Conservation (phyloP, 1,284 basidiomycete genomes). For the Hymenochaete sp. region DNA sequence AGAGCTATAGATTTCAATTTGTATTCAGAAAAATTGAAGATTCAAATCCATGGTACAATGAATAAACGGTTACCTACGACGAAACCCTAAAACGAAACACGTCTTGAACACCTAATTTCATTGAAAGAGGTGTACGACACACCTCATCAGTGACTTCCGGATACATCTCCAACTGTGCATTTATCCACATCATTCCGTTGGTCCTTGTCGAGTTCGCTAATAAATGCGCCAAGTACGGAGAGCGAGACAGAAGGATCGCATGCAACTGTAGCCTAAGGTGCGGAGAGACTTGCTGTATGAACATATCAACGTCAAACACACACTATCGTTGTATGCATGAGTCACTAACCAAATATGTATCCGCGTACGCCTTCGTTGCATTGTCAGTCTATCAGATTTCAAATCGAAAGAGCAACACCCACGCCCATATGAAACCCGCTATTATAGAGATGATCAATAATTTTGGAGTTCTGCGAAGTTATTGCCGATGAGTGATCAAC, state of each 20-base stretch:
- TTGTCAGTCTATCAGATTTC: slow-evolving; percentile 15
- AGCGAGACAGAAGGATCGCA: slow-evolving; percentile 76
- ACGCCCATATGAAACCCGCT: slow-evolving; percentile 73
- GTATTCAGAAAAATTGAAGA: slow-evolving; percentile 4
- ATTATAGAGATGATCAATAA: slow-evolving; percentile 67
- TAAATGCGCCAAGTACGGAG: slow-evolving; percentile 76
- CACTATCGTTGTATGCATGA: too few species aligned
- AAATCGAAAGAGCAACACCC: slow-evolving; percentile 15
- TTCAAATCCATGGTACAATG: not conserved
- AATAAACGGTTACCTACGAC: slow-evolving; percentile 46
- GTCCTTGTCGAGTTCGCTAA: slow-evolving; percentile 66
- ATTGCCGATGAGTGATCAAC: too few species aligned
- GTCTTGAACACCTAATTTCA: not conserved
- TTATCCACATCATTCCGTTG: slow-evolving; percentile 56
- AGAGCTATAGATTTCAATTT: slow-evolving; percentile 40
- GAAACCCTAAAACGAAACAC: slow-evolving; percentile 46
- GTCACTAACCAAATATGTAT: slow-evolving; percentile 61
- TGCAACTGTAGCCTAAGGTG: slow-evolving; percentile 68
- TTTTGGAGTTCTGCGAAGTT: slow-evolving; percentile 62
- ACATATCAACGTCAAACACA: slow-evolving; percentile 6
- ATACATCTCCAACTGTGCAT: slow-evolving; percentile 66
- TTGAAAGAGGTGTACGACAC: slow-evolving; percentile 24
- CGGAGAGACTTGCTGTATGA: slow-evolving; percentile 15
- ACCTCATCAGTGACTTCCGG: slow-evolving; percentile 80
- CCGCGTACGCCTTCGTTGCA: slow-evolving; percentile 72